Percentiles rank a stretch among this genome's conserved stretches.
phyloP scores from a whole-genome alignment of 305 asterid genomes.

The Fraxinus baroniana region DNA sequence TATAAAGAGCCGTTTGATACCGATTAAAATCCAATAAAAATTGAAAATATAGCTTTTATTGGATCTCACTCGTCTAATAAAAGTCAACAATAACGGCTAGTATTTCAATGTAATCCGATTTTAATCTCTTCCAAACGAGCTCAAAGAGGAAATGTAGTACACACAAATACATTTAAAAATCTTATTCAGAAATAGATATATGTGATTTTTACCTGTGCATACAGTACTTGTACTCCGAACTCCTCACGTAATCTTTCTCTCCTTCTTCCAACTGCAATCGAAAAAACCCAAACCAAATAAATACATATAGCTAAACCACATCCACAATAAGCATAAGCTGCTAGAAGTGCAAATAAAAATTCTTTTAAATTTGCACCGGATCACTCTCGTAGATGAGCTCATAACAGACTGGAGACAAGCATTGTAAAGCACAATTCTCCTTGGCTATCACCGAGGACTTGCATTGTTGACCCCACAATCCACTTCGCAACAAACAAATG shows the following conservation, averaged over 20 bases:
- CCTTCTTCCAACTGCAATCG: constrained; percentile 84
- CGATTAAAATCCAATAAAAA: no score
- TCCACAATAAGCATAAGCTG: constrained; percentile 9
- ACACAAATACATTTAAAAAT: not conserved
- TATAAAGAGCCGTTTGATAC: no score
- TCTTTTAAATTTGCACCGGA: constrained; percentile 56
- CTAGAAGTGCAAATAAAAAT: not conserved
- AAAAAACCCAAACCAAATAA: constrained; percentile 23
- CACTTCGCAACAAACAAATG: constrained; percentile 46
- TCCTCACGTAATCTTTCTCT: constrained; percentile 73
- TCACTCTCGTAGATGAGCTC: constrained; percentile 82
- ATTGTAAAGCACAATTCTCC: constrained; percentile 85
- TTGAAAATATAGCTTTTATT: no score
- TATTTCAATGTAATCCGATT: no score
- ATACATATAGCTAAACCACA: constrained; percentile 14
- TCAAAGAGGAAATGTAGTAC: not conserved
- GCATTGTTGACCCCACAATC: constrained; percentile 81
- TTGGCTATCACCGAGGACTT: constrained; percentile 57
- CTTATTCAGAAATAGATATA: not conserved
- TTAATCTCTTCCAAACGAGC: no score
- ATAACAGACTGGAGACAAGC: constrained; percentile 77
- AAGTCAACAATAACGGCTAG: no score
- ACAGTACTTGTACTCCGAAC: constrained; percentile 87
- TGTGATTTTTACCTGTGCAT: constrained; percentile 65
- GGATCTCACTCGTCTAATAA: no score